A percentile compares a stretch with the other conserved stretches of the same genome.
Evolutionary conservation across 2,329 filamentous ascomycete species (phyloP).

Genomic region (Claviceps monticola): DNA sequence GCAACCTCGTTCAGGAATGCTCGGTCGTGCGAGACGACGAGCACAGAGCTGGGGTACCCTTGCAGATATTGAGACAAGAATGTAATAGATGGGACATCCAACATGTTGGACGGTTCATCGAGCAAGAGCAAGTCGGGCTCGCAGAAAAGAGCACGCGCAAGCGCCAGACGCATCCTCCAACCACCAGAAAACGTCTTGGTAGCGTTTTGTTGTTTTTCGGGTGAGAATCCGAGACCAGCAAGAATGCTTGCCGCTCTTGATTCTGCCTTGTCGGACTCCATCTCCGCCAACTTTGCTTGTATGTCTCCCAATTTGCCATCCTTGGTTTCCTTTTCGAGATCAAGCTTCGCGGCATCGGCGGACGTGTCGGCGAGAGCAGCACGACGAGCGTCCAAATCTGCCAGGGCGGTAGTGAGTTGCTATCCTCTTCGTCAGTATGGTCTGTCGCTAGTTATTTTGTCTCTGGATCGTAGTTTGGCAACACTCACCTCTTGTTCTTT

Average conservation of each 20-base stretch:
- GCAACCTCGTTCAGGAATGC: slow-evolving; percentile 97
- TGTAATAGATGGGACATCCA: slow-evolving; percentile 99
- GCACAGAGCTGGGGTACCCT: slow-evolving; percentile 80
- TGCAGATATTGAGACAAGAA: slow-evolving; percentile 96
- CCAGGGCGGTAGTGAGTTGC: slow-evolving; percentile 67
- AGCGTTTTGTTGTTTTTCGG: slow-evolving; percentile 79
- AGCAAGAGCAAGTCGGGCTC: slow-evolving; percentile 91
- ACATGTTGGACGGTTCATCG: slow-evolving; percentile 99
- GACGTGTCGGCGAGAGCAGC: slow-evolving; percentile 80
- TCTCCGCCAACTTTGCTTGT: slow-evolving; percentile 83
- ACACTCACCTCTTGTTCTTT: slow-evolving; percentile 65
- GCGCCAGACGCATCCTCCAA: slow-evolving; percentile 96
- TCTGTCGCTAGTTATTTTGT: background rate
- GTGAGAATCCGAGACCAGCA: slow-evolving; percentile 89
- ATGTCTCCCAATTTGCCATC: slow-evolving; percentile 87
- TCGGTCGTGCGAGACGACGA: slow-evolving; percentile 97
- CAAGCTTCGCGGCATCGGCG: slow-evolving; percentile 70
- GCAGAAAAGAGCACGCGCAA: slow-evolving; percentile 92
- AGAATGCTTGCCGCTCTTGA: slow-evolving; percentile 90
- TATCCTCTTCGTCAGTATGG: slow-evolving; percentile 11
- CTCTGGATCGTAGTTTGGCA: background rate
- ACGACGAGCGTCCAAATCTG: slow-evolving; percentile 64
- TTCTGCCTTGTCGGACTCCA: slow-evolving; percentile 98
- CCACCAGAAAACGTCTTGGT: slow-evolving; percentile 98
- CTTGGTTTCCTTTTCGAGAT: slow-evolving; percentile 76